Evolutionary conservation across 2,329 filamentous ascomycete species (phyloP), one percentile per base, ranked within the genome.

Genomic region (Ceratocystis cacaofunesta): DNA sequence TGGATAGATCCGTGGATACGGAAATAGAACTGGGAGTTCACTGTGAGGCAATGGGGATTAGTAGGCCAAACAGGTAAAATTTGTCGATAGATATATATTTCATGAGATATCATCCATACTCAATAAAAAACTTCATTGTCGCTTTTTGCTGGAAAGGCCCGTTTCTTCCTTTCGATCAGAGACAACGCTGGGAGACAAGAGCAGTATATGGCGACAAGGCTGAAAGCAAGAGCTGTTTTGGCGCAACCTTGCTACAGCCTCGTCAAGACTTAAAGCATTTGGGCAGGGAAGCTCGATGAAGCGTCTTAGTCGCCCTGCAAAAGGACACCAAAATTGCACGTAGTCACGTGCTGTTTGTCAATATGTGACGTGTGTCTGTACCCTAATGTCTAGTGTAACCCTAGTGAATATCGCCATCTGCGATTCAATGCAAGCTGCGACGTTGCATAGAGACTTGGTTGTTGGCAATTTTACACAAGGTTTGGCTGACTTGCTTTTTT

Each of bases 1-100:
- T 74, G 80, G 80, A 70, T 84, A 84, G 71, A 84, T 84, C 71
- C 78, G 77, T 43, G 81, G 81, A 65, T 84, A 84, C 22, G 81
- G 81, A 69, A 84, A 84, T 69, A 84, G 76, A 63, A 84, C 76
- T 58, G 80, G 80, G 25, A 84, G 73, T 66, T 83, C 80, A 71
- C 81, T 84, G 65, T 55, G 17, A 15, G 19, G 19, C 48, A 52
- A 48, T 22, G 8, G 46, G 19, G 46, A 55, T 58, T 10, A 41
- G 25, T 12, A 48, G 8, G 46, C 32, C 46, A 25, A 19, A n/a
- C 28, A 69, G 12, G 64, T 64, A 30, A 30, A 25, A 0, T 10
- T 30, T 22, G 32, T 19, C 19, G 58, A 6, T 25, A 22, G 15
- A 4, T 43, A 17, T 19, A 4, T 43, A 17, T 30, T 17, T 17